Conservation (phyloP, 192 early-diverging fungal genomes). For the Paraglomus brasilianum region DNA sequence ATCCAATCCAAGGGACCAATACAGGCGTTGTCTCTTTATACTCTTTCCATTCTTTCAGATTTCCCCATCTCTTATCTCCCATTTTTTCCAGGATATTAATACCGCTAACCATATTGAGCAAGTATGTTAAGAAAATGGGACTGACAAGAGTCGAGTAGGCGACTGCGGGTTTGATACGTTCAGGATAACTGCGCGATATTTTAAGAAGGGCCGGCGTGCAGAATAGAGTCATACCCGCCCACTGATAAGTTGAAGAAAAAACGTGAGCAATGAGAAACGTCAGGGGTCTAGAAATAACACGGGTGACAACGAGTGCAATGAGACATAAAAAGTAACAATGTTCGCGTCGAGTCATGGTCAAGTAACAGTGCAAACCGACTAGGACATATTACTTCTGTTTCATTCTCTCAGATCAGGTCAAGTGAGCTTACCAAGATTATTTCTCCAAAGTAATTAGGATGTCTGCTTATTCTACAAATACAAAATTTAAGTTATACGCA, state of each 20-base stretch:
- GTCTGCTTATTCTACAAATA: neutral
- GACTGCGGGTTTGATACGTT: neutral
- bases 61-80: constrained; percentile 2
- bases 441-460: constrained; percentile 11
- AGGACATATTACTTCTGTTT: neutral
- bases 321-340: too few relatives aligned
- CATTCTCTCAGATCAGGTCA: neutral
- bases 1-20: constrained; percentile 1
- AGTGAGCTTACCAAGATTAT: neutral
- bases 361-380: too few relatives aligned
- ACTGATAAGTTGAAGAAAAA: neutral
- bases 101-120: neutral
- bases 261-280: too few relatives aligned
- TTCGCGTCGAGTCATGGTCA: too few relatives aligned
- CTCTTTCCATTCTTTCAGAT: neutral
- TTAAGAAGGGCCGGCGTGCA: constrained; percentile 1
- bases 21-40: neutral
- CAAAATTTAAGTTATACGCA: neutral
- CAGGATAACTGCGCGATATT: neutral
- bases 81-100: neutral
- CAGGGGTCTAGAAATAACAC: too few relatives aligned
- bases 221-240: neutral
- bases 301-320: too few relatives aligned
- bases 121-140: neutral
- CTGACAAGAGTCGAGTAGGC: neutral